Base-by-base conservation (phyloP, 2,329 filamentous ascomycete species). In the Didymella lethalis region DNA sequence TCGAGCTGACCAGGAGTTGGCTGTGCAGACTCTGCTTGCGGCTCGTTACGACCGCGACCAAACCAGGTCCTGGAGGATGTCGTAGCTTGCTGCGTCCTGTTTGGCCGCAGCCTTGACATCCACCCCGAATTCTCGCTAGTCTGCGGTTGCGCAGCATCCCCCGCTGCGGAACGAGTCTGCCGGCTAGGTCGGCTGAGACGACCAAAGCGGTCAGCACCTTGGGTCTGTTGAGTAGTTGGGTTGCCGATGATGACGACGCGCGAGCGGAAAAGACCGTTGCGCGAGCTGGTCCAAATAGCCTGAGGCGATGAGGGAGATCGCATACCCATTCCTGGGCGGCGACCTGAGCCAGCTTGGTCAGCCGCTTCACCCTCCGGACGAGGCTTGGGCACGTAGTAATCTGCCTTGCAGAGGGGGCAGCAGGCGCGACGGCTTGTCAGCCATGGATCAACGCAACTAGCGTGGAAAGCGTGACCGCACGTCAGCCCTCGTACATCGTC, bases 401-500 rank as follows among this genome's bases (percentile, higher is more conserved):
- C 95, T 40, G 94, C 92, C 80, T 99, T 99, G 83, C 95, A 99
- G 7, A 99, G 88, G 6, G 95, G 95, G 76, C 95, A 99, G 81
- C 94, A 98, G 26, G 95, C 95, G 65, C 94, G 89, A 63, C 95
- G 88, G 73, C 91, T 93, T 10, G 95, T 99, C 64, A 99, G 81
- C 95, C 95, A 99, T 11, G 95, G 95, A 69, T 99, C 95, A 48
- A 99, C 87, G 74, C 95, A 99, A 38, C 90, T 91, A 49, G 93
- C 93, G 76, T 99, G 95, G 85, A 98, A 99, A 53, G 94, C 93
- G 77, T 99, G 95, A n/a, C 95, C 95, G 72, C 95, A 99, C 4
- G 92, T 93, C 61, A 99, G 81, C 2, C 95, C 95, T 67, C 95
- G 91, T 48, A 99, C 89, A 74, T 99, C 94, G 69, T 98, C 95